These are phyloP conservation scores for Rhododendron ferrugineum DNA, from an alignment of 148 eudicot species.

Conservation along the genomic window DNA sequence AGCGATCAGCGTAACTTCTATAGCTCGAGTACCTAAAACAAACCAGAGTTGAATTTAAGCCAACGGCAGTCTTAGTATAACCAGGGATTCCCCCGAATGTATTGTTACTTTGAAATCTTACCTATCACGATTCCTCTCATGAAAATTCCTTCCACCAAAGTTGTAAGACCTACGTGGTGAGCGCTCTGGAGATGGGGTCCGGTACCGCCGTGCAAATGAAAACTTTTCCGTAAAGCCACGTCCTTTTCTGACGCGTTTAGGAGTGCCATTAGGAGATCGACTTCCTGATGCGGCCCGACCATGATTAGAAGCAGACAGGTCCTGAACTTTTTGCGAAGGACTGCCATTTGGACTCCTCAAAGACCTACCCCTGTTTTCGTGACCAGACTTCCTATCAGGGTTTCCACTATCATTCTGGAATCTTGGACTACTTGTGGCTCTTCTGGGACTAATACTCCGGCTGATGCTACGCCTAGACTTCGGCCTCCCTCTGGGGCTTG, in stretches of 20 bases:
- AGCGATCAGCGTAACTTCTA: constrained; percentile 58
- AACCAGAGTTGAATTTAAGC: constrained; percentile 7
- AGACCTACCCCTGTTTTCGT: constrained; percentile 12
- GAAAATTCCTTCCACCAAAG: constrained; percentile 53
- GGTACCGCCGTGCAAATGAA: constrained; percentile 74
- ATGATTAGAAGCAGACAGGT: constrained; percentile 35
- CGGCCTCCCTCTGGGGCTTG: constrained; percentile 31
- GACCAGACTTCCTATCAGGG: constrained; percentile 12
- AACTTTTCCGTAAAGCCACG: constrained; percentile 87
- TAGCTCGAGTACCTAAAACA: constrained; percentile 55
- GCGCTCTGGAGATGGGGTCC: constrained; percentile 90
- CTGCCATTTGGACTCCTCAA: constrained; percentile 29
- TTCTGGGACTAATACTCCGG: constrained; percentile 41
- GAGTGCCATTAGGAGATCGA: constrained; percentile 74
- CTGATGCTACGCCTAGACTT: constrained; percentile 32
- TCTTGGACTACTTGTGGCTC: constrained; percentile 16
- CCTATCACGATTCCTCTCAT: constrained; percentile 70
- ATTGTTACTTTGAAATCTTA: constrained; percentile 13
- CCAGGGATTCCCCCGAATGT: neutral
- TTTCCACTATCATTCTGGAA: constrained; percentile 12
- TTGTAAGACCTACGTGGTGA: constrained; percentile 59
- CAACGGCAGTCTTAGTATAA: neutral
- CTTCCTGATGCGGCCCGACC: constrained; percentile 42
- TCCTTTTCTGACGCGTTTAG: constrained; percentile 85
- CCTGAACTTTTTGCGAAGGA: constrained; percentile 25